phyloP scores from a whole-genome alignment of 2,329 filamentous ascomycete genomes.

The Albophoma yamanashiensis region DNA sequence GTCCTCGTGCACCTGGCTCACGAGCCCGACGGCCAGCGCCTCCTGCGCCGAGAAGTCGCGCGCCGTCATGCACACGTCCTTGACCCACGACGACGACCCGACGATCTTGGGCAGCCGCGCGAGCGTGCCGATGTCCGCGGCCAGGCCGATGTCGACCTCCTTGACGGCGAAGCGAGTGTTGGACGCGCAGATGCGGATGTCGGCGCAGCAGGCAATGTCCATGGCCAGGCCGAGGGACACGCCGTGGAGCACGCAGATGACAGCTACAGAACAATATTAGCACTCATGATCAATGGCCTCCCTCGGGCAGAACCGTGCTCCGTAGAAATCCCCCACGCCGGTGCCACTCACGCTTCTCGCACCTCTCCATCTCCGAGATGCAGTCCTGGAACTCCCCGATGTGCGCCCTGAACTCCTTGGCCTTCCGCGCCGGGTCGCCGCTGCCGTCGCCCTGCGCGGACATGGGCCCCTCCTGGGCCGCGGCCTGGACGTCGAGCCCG shows the following conservation, averaged over 20 bases:
- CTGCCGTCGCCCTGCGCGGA: slow-evolving; percentile 12
- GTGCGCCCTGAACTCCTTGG: slow-evolving; percentile 51
- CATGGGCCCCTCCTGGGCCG: slow-evolving; percentile 40
- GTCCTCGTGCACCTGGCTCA: slow-evolving; percentile 51
- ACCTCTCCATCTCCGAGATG: slow-evolving; percentile 67
- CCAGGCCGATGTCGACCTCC: slow-evolving; percentile 73
- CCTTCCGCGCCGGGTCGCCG: slow-evolving; percentile 53
- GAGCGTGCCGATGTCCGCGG: slow-evolving; percentile 69
- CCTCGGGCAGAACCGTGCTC: neutral
- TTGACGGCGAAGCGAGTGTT: slow-evolving; percentile 60
- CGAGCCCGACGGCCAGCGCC: slow-evolving; percentile 58
- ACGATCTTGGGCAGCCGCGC: slow-evolving; percentile 64
- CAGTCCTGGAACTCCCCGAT: slow-evolving; percentile 73
- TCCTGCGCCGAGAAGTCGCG: slow-evolving; percentile 59
- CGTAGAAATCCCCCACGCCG: neutral
- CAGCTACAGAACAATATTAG: slow-evolving; percentile 36
- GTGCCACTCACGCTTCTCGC: slow-evolving; percentile 66
- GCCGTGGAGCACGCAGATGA: slow-evolving; percentile 73
- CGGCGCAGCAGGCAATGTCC: slow-evolving; percentile 59
- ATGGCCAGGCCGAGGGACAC: slow-evolving; percentile 69
- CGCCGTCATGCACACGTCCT: slow-evolving; percentile 65
- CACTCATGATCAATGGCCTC: neutral
- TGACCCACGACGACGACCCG: slow-evolving; percentile 63
- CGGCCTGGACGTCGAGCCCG: slow-evolving; percentile 72
- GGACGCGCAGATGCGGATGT: slow-evolving; percentile 55